Percentiles rank a stretch among this genome's conserved stretches.
These are phyloP conservation scores for Lachnellula occidentalis DNA, from an alignment of 2,329 filamentous ascomycete genomes.

Conservation along the genomic window DNA sequence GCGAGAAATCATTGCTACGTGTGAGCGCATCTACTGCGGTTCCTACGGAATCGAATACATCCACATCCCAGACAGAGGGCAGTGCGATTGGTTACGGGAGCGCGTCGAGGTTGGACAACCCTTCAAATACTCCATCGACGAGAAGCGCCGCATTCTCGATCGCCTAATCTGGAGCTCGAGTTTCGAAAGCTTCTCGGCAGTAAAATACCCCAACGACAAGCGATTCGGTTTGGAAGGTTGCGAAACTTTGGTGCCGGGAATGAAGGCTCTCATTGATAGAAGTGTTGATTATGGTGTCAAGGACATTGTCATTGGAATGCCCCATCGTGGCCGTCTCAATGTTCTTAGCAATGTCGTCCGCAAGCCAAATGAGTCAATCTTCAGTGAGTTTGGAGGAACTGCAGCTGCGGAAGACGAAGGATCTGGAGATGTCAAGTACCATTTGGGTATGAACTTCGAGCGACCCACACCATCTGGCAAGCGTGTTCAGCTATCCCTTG, in stretches of 20 bases:
- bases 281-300: conserved; percentile 98
- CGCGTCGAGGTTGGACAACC: conserved; percentile 89
- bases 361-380: conserved; percentile 99
- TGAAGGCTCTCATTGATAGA: conserved; percentile 98
- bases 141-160: conserved; percentile 96
- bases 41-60: conserved; percentile 99
- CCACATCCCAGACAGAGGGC: conserved; percentile 93
- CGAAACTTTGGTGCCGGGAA: conserved; percentile 93
- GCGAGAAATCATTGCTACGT: conserved; percentile 86
- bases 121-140: conserved; percentile 96
- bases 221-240: conserved; percentile 97
- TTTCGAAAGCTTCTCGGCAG: conserved; percentile 92
- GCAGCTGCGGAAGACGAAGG: conserved; percentile 87
- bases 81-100: conserved; percentile 97
- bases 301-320: conserved; percentile 99
- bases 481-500: conserved; percentile 96
- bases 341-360: conserved; percentile 97
- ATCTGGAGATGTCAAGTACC: conserved; percentile 98
- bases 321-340: conserved; percentile 95
- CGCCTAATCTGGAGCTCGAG: conserved; percentile 97
- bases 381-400: conserved; percentile 93
- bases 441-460: conserved; percentile 99
- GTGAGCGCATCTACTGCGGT: conserved; percentile 93
- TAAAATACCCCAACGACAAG: conserved; percentile 99
- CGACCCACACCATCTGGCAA: conserved; percentile 96